These are phyloP conservation scores for Solanum sejunctum DNA, from an alignment of 257 asterid genomes.

Conservation along the genomic window DNA sequence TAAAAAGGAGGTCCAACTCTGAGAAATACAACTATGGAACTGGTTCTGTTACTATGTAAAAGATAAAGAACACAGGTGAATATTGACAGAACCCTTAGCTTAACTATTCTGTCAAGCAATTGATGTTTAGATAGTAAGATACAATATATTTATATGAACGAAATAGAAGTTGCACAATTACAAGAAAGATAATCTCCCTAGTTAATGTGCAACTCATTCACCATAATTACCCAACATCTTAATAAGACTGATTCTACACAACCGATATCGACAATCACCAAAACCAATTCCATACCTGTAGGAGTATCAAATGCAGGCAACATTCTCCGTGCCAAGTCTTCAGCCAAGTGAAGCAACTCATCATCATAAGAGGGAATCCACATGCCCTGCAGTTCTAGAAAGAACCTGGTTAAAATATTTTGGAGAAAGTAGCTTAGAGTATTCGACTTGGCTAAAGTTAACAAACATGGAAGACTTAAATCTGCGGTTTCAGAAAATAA, in stretches of 20 bases:
- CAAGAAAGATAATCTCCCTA: not conserved
- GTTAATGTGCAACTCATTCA: not conserved
- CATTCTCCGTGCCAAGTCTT: conserved; percentile 84
- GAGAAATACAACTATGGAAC: not conserved
- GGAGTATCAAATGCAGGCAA: conserved; percentile 99
- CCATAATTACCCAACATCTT: not conserved
- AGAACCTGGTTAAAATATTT: not conserved
- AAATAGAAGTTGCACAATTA: not conserved
- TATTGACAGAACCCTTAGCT: not conserved
- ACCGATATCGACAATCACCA: not conserved
- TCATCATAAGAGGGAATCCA: conserved; percentile 73
- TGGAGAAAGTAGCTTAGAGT: not conserved
- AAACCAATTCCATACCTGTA: conserved; percentile 42
- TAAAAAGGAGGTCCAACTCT: not conserved
- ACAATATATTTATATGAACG: not conserved
- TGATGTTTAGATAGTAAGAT: not conserved
- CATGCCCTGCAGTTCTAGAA: conserved; percentile 67
- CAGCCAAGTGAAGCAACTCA: conserved; percentile 86
- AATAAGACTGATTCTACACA: not conserved
- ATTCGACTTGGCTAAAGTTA: not conserved
- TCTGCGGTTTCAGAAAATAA: not conserved
- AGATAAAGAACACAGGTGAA: not conserved
- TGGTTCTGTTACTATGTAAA: not conserved
- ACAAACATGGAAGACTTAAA: not conserved
- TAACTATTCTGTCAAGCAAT: not conserved